Evolutionary conservation across 1,284 basidiomycete species (phyloP).

Genomic region (Malassezia brasiliensis): DNA sequence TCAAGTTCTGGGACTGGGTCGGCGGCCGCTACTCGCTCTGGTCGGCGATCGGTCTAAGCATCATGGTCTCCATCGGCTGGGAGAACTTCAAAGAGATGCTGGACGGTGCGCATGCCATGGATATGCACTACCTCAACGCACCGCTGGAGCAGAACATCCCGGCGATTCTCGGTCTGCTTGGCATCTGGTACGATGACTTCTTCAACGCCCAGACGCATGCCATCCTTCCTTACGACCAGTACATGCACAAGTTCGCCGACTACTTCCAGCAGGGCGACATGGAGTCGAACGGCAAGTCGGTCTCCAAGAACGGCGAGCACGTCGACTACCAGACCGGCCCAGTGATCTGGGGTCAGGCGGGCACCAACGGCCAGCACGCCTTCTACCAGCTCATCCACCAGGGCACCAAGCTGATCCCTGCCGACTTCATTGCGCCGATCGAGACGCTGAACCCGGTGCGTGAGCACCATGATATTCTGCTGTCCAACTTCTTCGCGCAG

Average conservation of each 20-base stretch:
- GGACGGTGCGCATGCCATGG: conserved; percentile 90
- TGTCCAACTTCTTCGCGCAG: conserved; percentile 97
- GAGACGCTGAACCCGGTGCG: conserved; percentile 82
- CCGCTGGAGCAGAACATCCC: conserved; percentile 85
- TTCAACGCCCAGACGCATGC: conserved; percentile 91
- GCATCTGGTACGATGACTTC: conserved; percentile 98
- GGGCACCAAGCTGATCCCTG: conserved; percentile 59
- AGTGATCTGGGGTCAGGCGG: conserved; percentile 96
- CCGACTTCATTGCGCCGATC: conserved; percentile 87
- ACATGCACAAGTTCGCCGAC: conserved; percentile 96
- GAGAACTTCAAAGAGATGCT: conserved; percentile 87
- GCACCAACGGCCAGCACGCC: conserved; percentile 97
- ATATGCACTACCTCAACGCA: conserved; percentile 83
- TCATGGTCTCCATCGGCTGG: conserved; percentile 83
- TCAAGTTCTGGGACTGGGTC: conserved; percentile 99
- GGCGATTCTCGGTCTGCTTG: conserved; percentile 78
- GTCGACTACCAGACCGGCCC: conserved; percentile 96
- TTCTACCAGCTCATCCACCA: conserved; percentile 98
- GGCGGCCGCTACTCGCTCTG: conserved; percentile 95
- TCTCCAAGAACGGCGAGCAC: conserved; percentile 83
- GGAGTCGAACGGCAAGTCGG: conserved; percentile 96
- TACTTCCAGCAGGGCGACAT: conserved; percentile 99
- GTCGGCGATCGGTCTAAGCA: conserved; percentile 93
- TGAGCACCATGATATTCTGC: conserved; percentile 87
- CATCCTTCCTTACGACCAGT: conserved; percentile 93